Conservation (phyloP, 2,329 filamentous ascomycete genomes). For the Fusarium illudens region DNA sequence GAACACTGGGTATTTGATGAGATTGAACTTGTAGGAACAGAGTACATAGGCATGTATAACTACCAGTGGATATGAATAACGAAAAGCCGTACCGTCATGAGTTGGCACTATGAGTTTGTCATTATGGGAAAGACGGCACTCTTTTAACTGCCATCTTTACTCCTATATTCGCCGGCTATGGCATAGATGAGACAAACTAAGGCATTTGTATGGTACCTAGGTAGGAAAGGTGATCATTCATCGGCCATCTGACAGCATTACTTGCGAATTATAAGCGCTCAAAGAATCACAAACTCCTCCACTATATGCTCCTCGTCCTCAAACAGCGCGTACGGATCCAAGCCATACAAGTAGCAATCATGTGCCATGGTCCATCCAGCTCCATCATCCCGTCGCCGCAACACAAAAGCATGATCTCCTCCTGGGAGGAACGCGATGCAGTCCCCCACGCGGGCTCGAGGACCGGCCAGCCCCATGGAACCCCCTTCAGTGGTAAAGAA, state of each 20-base stretch:
- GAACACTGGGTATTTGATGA: background rate
- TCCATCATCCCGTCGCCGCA: background rate
- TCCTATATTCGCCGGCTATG: too few relatives aligned
- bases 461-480: conserved; percentile 4
- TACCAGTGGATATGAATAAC: background rate
- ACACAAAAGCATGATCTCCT: background rate
- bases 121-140: too few relatives aligned
- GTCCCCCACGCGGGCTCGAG: background rate
- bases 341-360: conserved; percentile 17
- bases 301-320: conserved; percentile 2
- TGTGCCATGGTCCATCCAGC: background rate
- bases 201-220: too few relatives aligned
- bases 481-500: conserved; percentile 13
- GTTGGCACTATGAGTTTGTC: too few relatives aligned
- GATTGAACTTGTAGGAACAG: background rate
- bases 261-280: too few relatives aligned
- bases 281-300: conserved; percentile 8
- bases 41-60: too few relatives aligned
- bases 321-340: conserved; percentile 7
- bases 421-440: conserved; percentile 6
- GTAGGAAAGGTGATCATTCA: too few relatives aligned
- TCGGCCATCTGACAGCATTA: too few relatives aligned
- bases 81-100: background rate
- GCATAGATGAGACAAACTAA: too few relatives aligned
- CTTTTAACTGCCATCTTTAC: too few relatives aligned